These are phyloP conservation scores for Mycena epipterygia DNA, from an alignment of 768 basidiomycete species.

Conservation along the genomic window DNA sequence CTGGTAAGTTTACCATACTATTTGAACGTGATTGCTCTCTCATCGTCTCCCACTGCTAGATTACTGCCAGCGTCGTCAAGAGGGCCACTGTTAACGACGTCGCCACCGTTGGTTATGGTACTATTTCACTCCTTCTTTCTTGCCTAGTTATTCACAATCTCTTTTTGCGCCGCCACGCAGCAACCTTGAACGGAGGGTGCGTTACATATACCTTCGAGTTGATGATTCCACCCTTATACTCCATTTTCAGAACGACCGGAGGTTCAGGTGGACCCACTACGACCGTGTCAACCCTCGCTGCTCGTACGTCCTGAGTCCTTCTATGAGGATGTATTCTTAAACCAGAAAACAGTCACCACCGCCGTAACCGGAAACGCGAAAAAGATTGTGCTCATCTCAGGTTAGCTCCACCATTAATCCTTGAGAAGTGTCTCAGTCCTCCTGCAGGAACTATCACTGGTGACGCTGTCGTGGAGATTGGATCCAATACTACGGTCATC, in stretches of 20 bases:
- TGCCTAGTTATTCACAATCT: neutral
- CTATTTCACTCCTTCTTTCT: slow-evolving; percentile 14
- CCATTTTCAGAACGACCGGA: slow-evolving; percentile 54
- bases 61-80: slow-evolving; percentile 41
- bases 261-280: slow-evolving; percentile 58
- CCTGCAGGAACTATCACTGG: slow-evolving; percentile 52
- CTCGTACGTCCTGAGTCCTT: slow-evolving; percentile 28
- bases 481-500: slow-evolving; percentile 61
- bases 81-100: slow-evolving; percentile 47
- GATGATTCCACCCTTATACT: slow-evolving; percentile 1
- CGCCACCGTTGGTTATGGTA: slow-evolving; percentile 40
- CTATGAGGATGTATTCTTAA: neutral
- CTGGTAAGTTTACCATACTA: neutral
- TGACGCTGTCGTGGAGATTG: slow-evolving; percentile 55
- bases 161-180: neutral
- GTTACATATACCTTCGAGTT: neutral
- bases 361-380: slow-evolving; percentile 56
- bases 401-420: slow-evolving; percentile 26
- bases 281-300: slow-evolving; percentile 57
- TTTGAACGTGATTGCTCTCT: neutral
- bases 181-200: slow-evolving; percentile 40
- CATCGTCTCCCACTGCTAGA: slow-evolving; percentile 2
- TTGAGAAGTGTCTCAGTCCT: neutral
- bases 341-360: slow-evolving; percentile 42
- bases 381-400: slow-evolving; percentile 61